These are phyloP conservation scores for Neurospora tetraspora DNA, from an alignment of 495 filamentous ascomycete genomes.

Conservation along the genomic window DNA sequence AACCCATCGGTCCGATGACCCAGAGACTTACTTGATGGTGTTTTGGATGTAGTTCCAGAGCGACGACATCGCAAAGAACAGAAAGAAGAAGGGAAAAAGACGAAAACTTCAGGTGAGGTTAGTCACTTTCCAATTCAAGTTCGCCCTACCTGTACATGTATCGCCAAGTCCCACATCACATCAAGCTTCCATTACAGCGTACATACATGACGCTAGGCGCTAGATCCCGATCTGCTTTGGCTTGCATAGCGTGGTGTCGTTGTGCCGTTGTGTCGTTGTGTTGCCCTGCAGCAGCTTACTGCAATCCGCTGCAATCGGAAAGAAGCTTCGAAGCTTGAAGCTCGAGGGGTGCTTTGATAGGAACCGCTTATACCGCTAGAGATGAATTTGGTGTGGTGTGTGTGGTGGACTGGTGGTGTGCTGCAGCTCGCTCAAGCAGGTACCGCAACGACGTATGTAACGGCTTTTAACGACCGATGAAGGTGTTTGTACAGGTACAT, in stretches of 20 bases:
- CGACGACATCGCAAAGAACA: not conserved
- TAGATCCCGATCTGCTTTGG: not conserved
- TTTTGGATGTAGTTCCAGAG: not conserved
- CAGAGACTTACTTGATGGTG: not conserved
- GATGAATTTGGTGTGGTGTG: not conserved
- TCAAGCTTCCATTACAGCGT: not conserved
- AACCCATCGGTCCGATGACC: not conserved
- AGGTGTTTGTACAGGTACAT: not conserved
- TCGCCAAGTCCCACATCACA: not conserved
- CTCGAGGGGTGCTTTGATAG: not conserved
- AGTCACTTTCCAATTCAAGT: not conserved
- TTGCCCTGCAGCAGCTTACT: not conserved
- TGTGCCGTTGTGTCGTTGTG: not conserved
- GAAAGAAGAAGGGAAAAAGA: not conserved
- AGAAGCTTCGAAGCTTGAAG: not conserved
- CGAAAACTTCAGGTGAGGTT: not conserved
- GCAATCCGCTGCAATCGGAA: not conserved
- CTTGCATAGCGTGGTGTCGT: not conserved
- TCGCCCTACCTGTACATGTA: not conserved
- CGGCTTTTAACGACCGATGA: not conserved
- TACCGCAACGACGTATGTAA: not conserved
- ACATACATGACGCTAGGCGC: not conserved
- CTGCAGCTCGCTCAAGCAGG: not conserved
- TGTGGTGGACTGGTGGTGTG: not conserved
- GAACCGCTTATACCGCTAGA: not conserved